Percentiles rank a stretch among this genome's conserved stretches.
phyloP scores from a whole-genome alignment of 2,329 filamentous ascomycete species.

The Colletotrichum chlorophyti region DNA sequence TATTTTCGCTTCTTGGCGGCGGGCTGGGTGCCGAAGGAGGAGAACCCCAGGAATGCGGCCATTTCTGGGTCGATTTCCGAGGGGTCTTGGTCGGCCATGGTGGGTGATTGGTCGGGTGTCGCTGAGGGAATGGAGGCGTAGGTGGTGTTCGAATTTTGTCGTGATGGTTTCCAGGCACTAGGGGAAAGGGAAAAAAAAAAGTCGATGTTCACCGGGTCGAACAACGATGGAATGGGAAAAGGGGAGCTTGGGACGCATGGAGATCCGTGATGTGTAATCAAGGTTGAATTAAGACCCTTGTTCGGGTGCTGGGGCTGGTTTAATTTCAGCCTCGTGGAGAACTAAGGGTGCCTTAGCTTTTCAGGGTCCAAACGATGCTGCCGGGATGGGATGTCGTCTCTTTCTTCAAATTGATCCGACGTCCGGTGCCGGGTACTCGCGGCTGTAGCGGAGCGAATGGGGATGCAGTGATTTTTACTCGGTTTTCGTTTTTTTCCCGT shows the following conservation, averaged over 20 bases:
- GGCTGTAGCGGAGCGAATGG: slow-evolving; percentile 7
- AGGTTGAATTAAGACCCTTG: slow-evolving; percentile 25
- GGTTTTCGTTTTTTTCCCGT: neutral
- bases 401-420: too few species aligned
- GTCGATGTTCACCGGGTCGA: too few species aligned
- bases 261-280: slow-evolving; percentile 1
- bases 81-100: slow-evolving; percentile 32
- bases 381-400: neutral
- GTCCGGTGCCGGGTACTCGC: slow-evolving; percentile 16
- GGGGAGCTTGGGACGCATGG: slow-evolving; percentile 14
- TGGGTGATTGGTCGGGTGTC: neutral
- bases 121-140: neutral
- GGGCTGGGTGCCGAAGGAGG: slow-evolving; percentile 68
- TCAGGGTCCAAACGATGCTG: neutral
- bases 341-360: neutral
- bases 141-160: too few species aligned
- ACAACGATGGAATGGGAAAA: neutral
- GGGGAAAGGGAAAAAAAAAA: neutral
- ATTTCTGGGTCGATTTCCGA: slow-evolving; percentile 48
- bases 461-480: neutral
- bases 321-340: slow-evolving; percentile 15
- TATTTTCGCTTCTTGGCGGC: slow-evolving; percentile 71
- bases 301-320: slow-evolving; percentile 14
- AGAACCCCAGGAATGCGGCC: slow-evolving; percentile 76
- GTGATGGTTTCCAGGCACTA: neutral